Evolutionary conservation across 768 basidiomycete species (phyloP), one percentile per base, ranked within the genome.

Genomic region (Serendipita vermifera): DNA sequence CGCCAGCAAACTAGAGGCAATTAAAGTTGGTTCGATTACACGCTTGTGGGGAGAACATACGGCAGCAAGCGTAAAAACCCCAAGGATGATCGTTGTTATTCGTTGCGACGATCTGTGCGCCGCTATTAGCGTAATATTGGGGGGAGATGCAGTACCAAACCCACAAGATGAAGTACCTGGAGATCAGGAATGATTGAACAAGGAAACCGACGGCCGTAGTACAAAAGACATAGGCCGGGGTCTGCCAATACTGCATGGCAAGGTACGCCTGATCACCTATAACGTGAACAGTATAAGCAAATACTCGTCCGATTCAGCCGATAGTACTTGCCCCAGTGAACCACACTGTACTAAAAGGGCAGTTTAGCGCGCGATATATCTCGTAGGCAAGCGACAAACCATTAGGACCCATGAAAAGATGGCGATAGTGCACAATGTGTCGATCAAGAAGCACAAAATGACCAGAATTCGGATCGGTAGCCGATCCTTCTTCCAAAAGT

Each of bases 141-240:
- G 14, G 14, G 14, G 20, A 36, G 9, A 36, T 36, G n/a, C n/a
- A 36, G 35, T 11, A 15, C 15, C 15, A 11, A 11, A 22, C 41
- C 11, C 24, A 43, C 41, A 43, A 22, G 11, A 11, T 24, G 41
- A 11, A 24, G 24, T 43, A 43, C 24, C 41, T 11, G 11, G 20
- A 11, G 11, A 43, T 24, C 11, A 43, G 41, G 24, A 43, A 43
- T 13, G 41, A 43, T 22, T 43, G 41, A 11, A 43, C 41, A 11
- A 43, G 20, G 11, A 22, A 13, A 11, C 41, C 41, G 41, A 43
- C 41, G 24, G 24, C 15, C 9, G 46, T 22, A 5, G 46, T 51
- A n/a, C 46, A 51, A 51, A 51, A 20, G n/a, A 51, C 46, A 29
- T 51, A 51, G 7, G 46, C 31, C 9, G 46, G 46, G 29, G 46